Evolutionary conservation across 2,329 filamentous ascomycete species (phyloP).

Genomic region (Hymenotorrendiella dingleyae): DNA sequence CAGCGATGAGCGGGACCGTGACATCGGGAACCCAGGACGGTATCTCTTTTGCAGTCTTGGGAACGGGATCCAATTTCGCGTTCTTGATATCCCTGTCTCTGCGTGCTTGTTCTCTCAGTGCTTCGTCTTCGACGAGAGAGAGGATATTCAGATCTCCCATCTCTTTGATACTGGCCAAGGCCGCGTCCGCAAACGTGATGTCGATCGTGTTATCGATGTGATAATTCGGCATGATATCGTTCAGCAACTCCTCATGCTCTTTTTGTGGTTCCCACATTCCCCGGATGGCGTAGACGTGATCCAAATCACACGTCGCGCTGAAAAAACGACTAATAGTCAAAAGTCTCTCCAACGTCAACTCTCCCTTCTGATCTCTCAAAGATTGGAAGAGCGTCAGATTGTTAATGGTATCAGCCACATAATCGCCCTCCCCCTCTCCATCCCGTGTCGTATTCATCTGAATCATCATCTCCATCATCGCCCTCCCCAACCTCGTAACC

Average conservation of each 20-base stretch:
- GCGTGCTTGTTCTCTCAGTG: background rate
- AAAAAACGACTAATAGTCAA: constrained; percentile 12
- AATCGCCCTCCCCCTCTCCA: too few species aligned
- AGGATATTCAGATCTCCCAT: constrained; percentile 13
- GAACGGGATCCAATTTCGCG: background rate
- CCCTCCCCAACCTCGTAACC: too few species aligned
- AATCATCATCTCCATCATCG: too few species aligned
- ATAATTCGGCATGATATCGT: too few species aligned
- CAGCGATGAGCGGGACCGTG: constrained; percentile 1
- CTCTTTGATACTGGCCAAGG: constrained; percentile 7
- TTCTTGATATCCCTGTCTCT: too few species aligned
- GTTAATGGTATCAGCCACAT: too few species aligned
- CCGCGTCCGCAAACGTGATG: constrained; percentile 11
- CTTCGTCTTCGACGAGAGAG: constrained; percentile 13
- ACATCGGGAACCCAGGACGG: constrained; percentile 18
- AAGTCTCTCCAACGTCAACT: constrained; percentile 10
- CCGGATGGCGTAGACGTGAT: constrained; percentile 10
- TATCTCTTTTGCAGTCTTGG: too few species aligned
- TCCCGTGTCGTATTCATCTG: too few species aligned
- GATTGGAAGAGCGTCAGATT: too few species aligned
- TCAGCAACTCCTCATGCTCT: too few species aligned
- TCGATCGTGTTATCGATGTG: too few species aligned
- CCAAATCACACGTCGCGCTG: constrained; percentile 8
- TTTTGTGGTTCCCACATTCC: constrained; percentile 12
- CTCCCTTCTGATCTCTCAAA: too few species aligned